Evolutionary conservation across 371 early-diverging fungal genomes (phyloP), one percentile per base, ranked within the genome.

Genomic region (Mortierella sp.): DNA sequence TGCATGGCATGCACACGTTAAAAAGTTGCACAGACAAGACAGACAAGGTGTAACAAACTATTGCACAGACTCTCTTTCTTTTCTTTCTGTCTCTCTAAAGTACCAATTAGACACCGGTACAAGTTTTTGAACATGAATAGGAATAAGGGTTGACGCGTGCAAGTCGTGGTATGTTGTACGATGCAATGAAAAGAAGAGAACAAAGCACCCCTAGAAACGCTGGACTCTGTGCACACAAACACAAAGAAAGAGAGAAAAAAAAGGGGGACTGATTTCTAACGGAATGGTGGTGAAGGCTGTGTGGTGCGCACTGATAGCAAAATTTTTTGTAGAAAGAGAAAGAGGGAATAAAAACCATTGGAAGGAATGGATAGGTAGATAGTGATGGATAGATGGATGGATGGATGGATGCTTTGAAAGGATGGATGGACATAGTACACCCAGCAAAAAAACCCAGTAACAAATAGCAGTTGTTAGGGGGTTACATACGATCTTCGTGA

Each of bases 401-500:
- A 62, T 62, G 64, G 58, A 64, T 35, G 67, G 49, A 67, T 52
- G 62, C 5, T 14, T 9, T 32, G 62, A 59, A 66, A 55, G 20
- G 66, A 64, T 64, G 64, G 64, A 73, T 68, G 59, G 58, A 73
- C 60, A 47, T n/a, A n/a, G n/a, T n/a, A n/a, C n/a, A n/a, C n/a
- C n/a, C n/a, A n/a, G n/a, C n/a, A n/a, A n/a, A n/a, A 55, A 43
- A 35, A 54, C 66, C 32, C 51, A 52, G 16, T 20, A 43, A 28
- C 49, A 43, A 6, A 9, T 14, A 9, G 51, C 51, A 51, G 16
- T n/a, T 51, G 18, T 64, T 58, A 30, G 37, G 63, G 52, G 55
- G 67, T 68, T 72, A 77, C 72, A 67, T 77, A 77, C 77, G 68
- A 77, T 77, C 77, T 77, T 77, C 72, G 72, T 77, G 68, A 64